Evolutionary conservation across 176 grass and related monocot genomes (phyloP), one percentile per base, ranked within the genome.

Genomic region (Dactylis glomerata): DNA sequence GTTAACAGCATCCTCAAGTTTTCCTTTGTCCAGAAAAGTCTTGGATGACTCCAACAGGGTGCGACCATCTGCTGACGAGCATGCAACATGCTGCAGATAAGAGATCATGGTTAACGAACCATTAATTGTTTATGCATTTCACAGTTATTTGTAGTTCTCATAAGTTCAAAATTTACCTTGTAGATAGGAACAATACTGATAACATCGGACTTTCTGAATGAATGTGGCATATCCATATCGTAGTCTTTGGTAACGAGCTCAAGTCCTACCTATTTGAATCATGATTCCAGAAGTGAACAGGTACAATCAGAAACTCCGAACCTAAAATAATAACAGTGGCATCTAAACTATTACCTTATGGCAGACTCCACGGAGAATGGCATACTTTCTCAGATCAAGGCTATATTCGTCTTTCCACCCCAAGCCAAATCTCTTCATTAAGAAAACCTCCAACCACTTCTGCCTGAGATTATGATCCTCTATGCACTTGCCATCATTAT

Each of bases 11-110:
- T 95, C 96, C 84, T 98, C 96, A 82, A 98, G 88, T 81, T 98
- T 98, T 27, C 96, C 96, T 88, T 98, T 98, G 75, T 98, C 96
- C 75, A 98, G 89, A 68, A 92, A 98, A 55, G 93, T 98, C 77
- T 98, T 98, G 28, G 96, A 98, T 92, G 96, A 98, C 87, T 98
- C 96, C 86, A 98, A 86, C 17, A 98, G 84, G 59, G 91, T 96
- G 65, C 93, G 87, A 38, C 96, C 96, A 84, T 98, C 96, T 51
- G 96, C 96, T 81, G 96, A 98, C 41, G 96, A 95, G 87, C 96
- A 98, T 27, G 96, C 86, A 67, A 95, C 93, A 92, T 98, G 93
- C 96, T 98, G 84, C 80, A 85, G 63, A 79, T 82, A 54, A 82
- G 15, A 73, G 66, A 31, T 26, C 61, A 47, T 41, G 13, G 50